Evolutionary conservation across 225 moss, liverwort and hornwort genomes (phyloP), one percentile per base, ranked within the genome.

Genomic region (Physcomitrium patens): DNA sequence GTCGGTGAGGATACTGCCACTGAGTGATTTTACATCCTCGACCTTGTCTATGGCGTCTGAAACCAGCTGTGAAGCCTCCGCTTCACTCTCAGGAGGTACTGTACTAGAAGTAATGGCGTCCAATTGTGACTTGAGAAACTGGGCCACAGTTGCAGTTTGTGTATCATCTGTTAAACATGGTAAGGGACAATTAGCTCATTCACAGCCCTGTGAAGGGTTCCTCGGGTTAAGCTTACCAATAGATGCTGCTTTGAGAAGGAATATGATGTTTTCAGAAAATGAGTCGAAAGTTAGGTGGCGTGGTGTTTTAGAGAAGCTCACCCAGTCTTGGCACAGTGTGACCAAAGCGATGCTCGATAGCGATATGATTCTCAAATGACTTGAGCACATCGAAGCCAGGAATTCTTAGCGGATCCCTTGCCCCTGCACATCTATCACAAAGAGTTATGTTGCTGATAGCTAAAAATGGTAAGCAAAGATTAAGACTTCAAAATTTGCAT

Each of bases 241-340:
- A 9, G 41, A 3, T 50, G 61, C 48, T 18, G 12, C 48, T 51
- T 17, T 20, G 66, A 55, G n/a, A 31, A 53, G 63, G 15, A 0
- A 49, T 49, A 10, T 48, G 16, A 49, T 51, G 17, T 10, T 23
- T 10, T 3, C 7, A 22, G 16, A 54, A 76, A 76, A 37, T 7
- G 47, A 66, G 67, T 18, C 10, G 42, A 71, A 41, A 20, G 17
- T 75, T 24, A 24, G 54, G 27, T 19, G 23, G 46, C 17, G 72
- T 14, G 56, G 37, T 9, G 47, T 60, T 78, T 68, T 43, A 10
- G 22, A 59, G 63, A 42, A 71, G 42, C 86, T 31, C 64, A 95
- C 92, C 88, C 86, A 95, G 80, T 90, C 91, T 88, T n/a, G 95
- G 95, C 73, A 95, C 89, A 16, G 89, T 93, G 61, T 95, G 95